Evolutionary conservation across 805 yeast genomes (phyloP).

Genomic region (Kluyveromyces aestuarii): DNA sequence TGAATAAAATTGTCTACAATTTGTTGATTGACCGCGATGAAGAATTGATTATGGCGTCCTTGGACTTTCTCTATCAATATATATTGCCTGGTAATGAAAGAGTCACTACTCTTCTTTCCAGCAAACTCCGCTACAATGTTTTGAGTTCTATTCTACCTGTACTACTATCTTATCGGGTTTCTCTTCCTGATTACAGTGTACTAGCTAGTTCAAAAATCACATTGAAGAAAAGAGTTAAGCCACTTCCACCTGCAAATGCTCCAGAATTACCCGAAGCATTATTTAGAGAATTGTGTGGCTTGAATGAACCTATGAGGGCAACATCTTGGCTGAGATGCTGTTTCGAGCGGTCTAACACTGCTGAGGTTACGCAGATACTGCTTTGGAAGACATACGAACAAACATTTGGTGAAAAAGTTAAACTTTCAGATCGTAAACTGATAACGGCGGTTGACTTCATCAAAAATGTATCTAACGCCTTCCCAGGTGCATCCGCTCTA

Average conservation of each 20-base stretch:
- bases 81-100: slow-evolving; percentile 54
- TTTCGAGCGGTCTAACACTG: slow-evolving; percentile 65
- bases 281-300: slow-evolving; percentile 47
- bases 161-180: slow-evolving; percentile 42
- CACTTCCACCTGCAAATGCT: slow-evolving; percentile 54
- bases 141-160: slow-evolving; percentile 55
- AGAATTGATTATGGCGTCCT: slow-evolving; percentile 61
- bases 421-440: slow-evolving; percentile 46
- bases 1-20: slow-evolving; percentile 49
- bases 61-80: slow-evolving; percentile 79
- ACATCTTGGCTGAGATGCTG: slow-evolving; percentile 91
- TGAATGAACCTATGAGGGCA: slow-evolving; percentile 84
- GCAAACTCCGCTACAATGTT: slow-evolving; percentile 40
- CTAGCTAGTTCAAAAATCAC: slow-evolving; percentile 20
- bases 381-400: slow-evolving; percentile 92
- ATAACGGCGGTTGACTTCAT: slow-evolving; percentile 96
- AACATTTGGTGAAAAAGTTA: slow-evolving; percentile 59
- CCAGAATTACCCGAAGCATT: slow-evolving; percentile 51
- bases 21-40: slow-evolving; percentile 49
- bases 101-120: slow-evolving; percentile 41
- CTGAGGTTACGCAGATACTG: slow-evolving; percentile 91
- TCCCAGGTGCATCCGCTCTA: slow-evolving; percentile 86
- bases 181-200: slow-evolving; percentile 27
- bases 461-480: slow-evolving; percentile 85
- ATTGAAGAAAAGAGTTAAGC: slow-evolving; percentile 50